Evolutionary conservation across 163 green algal species (phyloP), one percentile per base, ranked within the genome.

Genomic region (Coccomyxa subellipsoidea): DNA sequence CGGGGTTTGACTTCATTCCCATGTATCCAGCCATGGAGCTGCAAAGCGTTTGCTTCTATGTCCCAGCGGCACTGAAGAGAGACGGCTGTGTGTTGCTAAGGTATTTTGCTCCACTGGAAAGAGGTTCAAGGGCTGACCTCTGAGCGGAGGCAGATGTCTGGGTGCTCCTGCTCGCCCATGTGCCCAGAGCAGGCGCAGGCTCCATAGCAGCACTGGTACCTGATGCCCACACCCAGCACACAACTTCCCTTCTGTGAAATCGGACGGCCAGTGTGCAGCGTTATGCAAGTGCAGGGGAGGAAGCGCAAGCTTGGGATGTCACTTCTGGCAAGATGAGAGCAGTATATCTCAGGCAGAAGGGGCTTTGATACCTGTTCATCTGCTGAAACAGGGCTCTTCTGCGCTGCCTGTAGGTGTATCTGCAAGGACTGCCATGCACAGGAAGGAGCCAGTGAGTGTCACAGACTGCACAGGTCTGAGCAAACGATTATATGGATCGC

Each of bases 181-280:
- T 73, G 66, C 10, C 66, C 66, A 73, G 66, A 73, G 66, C 66
- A 73, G 27, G 66, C 29, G 32, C 66, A 73, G 31, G 66, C 66
- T 73, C 66, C 66, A 73, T 73, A 73, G 66, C 66, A 73, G 66
- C 66, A 73, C n/a, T 32, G 29, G n/a, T 73, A 73, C 66, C 66
- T 73, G 66, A 2, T 12, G 15, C 21, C 3, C 21, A 59, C 1
- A 27, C 1, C 21, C 23, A 59, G 1, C 47, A 1, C 4, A 18
- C 15, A 2, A 8, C 47, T 27, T 27, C 8, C 40, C 23, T 59
- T 59, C 47, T 59, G 23, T 59, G 47, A 59, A 59, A 23, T 59
- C 47, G 47, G 3, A 27, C 23, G 4, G 47, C 21, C 47, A 59
- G 4, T 59, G 47, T 59, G 47, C 4, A 59, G n/a, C n/a, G n/a